phyloP scores from a whole-genome alignment of 768 basidiomycete species.

The Lanmaoa rubissima region DNA sequence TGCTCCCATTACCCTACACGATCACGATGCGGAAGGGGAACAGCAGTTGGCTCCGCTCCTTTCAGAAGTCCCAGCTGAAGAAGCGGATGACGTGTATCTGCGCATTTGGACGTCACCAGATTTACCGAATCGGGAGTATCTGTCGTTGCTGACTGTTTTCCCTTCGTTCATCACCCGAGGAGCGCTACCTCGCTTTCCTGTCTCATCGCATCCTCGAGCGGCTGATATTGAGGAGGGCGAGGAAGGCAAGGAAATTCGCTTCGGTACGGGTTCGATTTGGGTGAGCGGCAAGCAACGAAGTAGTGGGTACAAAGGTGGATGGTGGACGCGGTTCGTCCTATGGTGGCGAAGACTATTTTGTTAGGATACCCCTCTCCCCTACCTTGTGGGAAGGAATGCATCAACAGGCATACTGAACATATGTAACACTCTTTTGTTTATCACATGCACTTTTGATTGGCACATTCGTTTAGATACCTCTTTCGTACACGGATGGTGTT shows the following conservation, averaged over 20 bases:
- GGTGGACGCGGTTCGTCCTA: constrained; percentile 74
- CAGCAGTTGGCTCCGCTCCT: constrained; percentile 33
- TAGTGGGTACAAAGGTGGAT: constrained; percentile 69
- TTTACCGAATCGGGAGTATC: constrained; percentile 70
- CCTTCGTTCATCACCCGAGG: constrained; percentile 73
- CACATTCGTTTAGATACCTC: constrained; percentile 26
- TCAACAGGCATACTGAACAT: constrained; percentile 30
- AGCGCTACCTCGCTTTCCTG: constrained; percentile 70
- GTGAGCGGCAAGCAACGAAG: constrained; percentile 58
- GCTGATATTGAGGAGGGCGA: constrained; percentile 72
- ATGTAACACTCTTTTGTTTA: constrained; percentile 35
- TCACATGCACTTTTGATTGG: constrained; percentile 21
- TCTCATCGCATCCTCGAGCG: constrained; percentile 34
- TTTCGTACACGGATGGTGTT: constrained; percentile 21
- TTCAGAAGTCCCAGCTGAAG: constrained; percentile 34
- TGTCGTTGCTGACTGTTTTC: constrained; percentile 68
- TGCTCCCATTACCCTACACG: constrained; percentile 34
- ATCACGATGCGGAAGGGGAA: constrained; percentile 35
- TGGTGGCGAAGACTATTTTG: constrained; percentile 84
- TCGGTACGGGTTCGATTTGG: constrained; percentile 87
- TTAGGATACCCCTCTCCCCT: constrained; percentile 37
- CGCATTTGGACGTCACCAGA: constrained; percentile 83
- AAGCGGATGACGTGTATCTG: constrained; percentile 49
- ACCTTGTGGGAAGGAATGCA: constrained; percentile 1
- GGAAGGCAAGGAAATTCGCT: constrained; percentile 57